phyloP scores from a whole-genome alignment of 192 early-diverging fungal species.

The Haplosporangium gracile region DNA sequence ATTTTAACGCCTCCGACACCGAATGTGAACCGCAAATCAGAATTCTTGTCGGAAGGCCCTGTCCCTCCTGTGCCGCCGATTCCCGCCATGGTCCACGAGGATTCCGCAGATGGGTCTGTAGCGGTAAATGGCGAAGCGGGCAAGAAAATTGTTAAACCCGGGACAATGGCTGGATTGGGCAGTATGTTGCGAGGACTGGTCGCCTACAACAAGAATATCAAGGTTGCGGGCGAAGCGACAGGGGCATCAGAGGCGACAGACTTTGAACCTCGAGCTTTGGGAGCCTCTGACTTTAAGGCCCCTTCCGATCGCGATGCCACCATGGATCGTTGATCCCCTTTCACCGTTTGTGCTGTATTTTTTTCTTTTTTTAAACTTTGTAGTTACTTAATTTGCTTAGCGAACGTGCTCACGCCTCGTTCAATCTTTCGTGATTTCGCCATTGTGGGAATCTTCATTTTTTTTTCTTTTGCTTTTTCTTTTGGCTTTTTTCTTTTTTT shows the following conservation, averaged over 20 bases:
- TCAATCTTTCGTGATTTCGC: neutral
- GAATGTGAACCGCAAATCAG: slow-evolving; percentile 10
- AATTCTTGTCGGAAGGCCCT: slow-evolving; percentile 7
- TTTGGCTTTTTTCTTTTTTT: neutral
- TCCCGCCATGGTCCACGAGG: neutral
- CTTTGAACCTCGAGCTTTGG: neutral
- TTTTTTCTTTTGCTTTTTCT: neutral
- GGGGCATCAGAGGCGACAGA: neutral
- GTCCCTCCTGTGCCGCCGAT: neutral
- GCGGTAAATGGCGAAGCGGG: neutral
- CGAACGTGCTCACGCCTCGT: neutral
- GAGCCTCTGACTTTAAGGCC: neutral
- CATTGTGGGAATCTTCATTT: neutral
- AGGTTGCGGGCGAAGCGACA: slow-evolving; percentile 42
- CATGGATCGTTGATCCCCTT: neutral
- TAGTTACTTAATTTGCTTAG: neutral
- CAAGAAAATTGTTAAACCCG: slow-evolving; percentile 39
- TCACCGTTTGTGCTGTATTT: neutral
- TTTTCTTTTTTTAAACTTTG: neutral
- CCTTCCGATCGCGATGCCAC: neutral
- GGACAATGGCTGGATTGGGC: slow-evolving; percentile 37
- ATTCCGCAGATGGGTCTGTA: neutral
- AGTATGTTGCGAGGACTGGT: slow-evolving; percentile 49
- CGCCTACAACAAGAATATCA: slow-evolving; percentile 48
- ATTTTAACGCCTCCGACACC: slow-evolving; percentile 36